phyloP scores from a whole-genome alignment of 2,329 filamentous ascomycete genomes.

The Aspergillus japonicus region DNA sequence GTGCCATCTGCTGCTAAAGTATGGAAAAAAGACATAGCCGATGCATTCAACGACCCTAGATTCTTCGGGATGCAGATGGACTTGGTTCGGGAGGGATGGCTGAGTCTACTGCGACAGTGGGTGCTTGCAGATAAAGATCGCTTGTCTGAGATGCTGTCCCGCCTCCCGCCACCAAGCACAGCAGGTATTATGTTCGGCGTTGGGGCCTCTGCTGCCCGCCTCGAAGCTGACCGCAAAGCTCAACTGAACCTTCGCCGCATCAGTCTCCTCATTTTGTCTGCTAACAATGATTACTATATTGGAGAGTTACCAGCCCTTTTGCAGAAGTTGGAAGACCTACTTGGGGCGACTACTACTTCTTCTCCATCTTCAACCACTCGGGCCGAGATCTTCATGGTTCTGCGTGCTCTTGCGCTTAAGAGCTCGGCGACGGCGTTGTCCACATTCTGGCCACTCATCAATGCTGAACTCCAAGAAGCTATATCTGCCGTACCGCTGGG shows the following conservation, averaged over 20 bases:
- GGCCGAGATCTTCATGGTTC: slow-evolving; percentile 84
- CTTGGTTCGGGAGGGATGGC: slow-evolving; percentile 72
- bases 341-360: slow-evolving; percentile 78
- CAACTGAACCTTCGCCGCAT: slow-evolving; percentile 86
- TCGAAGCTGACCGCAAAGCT: slow-evolving; percentile 92
- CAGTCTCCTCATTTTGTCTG: slow-evolving; percentile 74
- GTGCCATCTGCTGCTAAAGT: slow-evolving; percentile 78
- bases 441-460: slow-evolving; percentile 85
- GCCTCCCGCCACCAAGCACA: slow-evolving; percentile 80
- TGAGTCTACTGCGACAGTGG: slow-evolving; percentile 82
- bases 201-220: slow-evolving; percentile 83
- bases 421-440: slow-evolving; percentile 77
- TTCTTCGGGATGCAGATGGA: slow-evolving; percentile 73
- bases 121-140: slow-evolving; percentile 82
- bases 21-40: slow-evolving; percentile 89
- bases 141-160: slow-evolving; percentile 74
- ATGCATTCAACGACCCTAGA: slow-evolving; percentile 85
- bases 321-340: slow-evolving; percentile 82
- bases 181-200: slow-evolving; percentile 99
- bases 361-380: slow-evolving; percentile 89
- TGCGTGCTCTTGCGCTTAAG: slow-evolving; percentile 77
- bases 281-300: slow-evolving; percentile 75
- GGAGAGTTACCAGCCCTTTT: slow-evolving; percentile 70
- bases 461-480: slow-evolving; percentile 77
- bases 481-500: slow-evolving; percentile 71